Evolutionary conservation across 2,329 filamentous ascomycete species (phyloP), one percentile per base, ranked within the genome.

Genomic region (Claviceps capensis): DNA sequence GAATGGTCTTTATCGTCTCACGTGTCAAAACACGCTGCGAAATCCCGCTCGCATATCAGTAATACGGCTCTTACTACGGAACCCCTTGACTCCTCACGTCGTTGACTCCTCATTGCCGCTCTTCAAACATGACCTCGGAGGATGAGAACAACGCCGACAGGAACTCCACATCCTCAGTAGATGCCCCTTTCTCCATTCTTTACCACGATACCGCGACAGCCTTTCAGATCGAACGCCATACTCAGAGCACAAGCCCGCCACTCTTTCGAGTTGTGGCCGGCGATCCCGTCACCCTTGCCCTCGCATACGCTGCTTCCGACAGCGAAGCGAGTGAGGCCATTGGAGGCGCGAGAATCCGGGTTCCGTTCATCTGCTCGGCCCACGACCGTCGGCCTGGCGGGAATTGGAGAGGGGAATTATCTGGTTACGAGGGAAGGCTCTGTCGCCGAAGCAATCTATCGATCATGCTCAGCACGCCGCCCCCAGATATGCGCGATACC

Each of bases 341-440:
- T n/a, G 65, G 65, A 17, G 65, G 64, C 4, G 53, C 59, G 36
- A 60, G 66, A 48, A 60, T 69, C 42, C 65, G 69, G 2, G 75
- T 86, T 52, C 81, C 83, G 0, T 82, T 87, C 54, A 78, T 88
- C 55, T 87, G 84, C 58, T 78, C 81, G 51, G 86, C 86, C 47
- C 86, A 89, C 67, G 85, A 89, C 63, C 85, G 83, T 62, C 75
- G 83, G 40, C 76, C 85, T 0, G 86, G 86, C 9, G 86, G 86
- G 16, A 85, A 89, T 62, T 90, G 86, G 86, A 85, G 88, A 60
- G 84, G 76, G 6, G 75, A 74, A 55, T 72, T 69, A 11, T 64
- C 68, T 3, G 69, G 70, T 37, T 71, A 72, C 54, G 70, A 72
- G 68, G 86, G 89, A 66, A 83, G 83, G 58, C 76, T 90, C 38